Percentiles rank a stretch among this genome's conserved stretches.
Conservation (phyloP, 2,329 filamentous ascomycete species). For the Lachnellula hyalina region DNA sequence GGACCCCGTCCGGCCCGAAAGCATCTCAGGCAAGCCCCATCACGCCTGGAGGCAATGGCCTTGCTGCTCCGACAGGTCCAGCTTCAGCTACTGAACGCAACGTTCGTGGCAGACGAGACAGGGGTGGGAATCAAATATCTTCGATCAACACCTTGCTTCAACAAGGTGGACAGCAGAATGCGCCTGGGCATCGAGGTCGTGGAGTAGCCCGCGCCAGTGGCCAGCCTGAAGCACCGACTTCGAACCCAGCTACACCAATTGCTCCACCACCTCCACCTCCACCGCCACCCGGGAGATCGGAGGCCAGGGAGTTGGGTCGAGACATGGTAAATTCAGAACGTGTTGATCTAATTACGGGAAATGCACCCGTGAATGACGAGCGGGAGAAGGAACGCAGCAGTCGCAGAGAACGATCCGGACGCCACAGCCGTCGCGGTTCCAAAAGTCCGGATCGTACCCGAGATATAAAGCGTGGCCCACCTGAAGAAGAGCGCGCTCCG, state of each 20-base stretch:
- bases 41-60: constrained; percentile 20
- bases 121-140: constrained; percentile 40
- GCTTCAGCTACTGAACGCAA: constrained; percentile 30
- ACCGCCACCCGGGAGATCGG: constrained; percentile 29
- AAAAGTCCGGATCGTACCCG: constrained; percentile 26
- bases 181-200: constrained; percentile 29
- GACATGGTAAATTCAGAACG: constrained; percentile 26
- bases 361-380: constrained; percentile 9
- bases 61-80: constrained; percentile 30
- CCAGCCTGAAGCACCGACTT: constrained; percentile 48
- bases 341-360: constrained; percentile 27
- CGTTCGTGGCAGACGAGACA: constrained; percentile 33
- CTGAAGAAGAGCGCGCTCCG: constrained; percentile 24
- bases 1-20: constrained; percentile 29
- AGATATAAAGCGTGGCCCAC: constrained; percentile 24
- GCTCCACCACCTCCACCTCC: constrained; percentile 48
- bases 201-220: constrained; percentile 33
- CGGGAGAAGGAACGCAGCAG: constrained; percentile 27
- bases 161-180: constrained; percentile 42
- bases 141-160: constrained; percentile 56
- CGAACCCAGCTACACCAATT: constrained; percentile 47
- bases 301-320: constrained; percentile 18
- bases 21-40: constrained; percentile 25
- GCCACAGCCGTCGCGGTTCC: constrained; percentile 28
- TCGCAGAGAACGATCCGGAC: constrained; percentile 28